phyloP scores from a whole-genome alignment of 2,329 filamentous ascomycete genomes.

The Claviceps purpurea region DNA sequence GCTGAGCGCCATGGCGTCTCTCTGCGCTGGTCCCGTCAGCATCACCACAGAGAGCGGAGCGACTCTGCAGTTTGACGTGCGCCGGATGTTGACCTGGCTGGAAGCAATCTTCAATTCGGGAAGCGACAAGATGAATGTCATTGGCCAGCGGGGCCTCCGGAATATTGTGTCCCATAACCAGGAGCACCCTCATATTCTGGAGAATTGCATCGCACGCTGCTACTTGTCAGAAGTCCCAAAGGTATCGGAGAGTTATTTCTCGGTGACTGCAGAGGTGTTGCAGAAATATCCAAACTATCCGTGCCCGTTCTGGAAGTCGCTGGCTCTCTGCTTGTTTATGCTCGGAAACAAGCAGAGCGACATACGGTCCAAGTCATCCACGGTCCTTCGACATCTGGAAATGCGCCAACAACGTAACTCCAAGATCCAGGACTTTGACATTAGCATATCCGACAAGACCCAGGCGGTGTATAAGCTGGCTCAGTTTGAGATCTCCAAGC shows the following conservation, averaged over 20 bases:
- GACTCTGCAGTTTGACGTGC: constrained; percentile 81
- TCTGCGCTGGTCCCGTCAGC: constrained; percentile 76
- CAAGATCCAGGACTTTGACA: constrained; percentile 92
- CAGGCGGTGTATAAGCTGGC: constrained; percentile 96
- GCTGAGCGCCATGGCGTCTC: constrained; percentile 84
- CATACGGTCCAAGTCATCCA: constrained; percentile 76
- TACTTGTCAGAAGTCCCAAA: constrained; percentile 72
- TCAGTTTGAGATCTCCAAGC: constrained; percentile 90
- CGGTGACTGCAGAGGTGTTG: constrained; percentile 78
- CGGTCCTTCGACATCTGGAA: constrained; percentile 68
- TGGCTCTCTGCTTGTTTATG: constrained; percentile 81
- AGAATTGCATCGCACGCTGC: constrained; percentile 83
- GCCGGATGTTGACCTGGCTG: constrained; percentile 88
- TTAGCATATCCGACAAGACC: constrained; percentile 96
- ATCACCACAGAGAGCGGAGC: constrained; percentile 79
- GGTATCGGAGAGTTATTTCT: constrained; percentile 87
- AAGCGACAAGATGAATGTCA: constrained; percentile 84
- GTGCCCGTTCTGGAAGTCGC: constrained; percentile 77
- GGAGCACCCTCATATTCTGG: constrained; percentile 71
- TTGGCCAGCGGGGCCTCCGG: constrained; percentile 74
- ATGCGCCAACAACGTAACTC: constrained; percentile 66
- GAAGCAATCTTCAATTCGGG: constrained; percentile 86
- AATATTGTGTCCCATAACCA: constrained; percentile 87
- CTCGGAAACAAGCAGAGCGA: constrained; percentile 84
- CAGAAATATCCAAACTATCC: constrained; percentile 72